Conservation (phyloP, 805 yeast genomes). For the Candida yuanshanica region DNA sequence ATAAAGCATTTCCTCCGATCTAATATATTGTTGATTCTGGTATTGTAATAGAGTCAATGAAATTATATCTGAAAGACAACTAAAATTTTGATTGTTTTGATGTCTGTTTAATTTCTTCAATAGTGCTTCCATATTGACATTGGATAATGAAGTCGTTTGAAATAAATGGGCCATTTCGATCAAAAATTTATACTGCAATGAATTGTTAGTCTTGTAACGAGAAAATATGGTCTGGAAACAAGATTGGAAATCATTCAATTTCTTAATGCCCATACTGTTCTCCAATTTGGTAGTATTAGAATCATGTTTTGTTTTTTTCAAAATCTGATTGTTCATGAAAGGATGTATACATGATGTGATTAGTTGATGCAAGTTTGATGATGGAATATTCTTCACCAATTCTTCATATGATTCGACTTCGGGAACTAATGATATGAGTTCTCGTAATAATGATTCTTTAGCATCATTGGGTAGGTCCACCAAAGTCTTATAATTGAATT, state of each 20-base stretch:
- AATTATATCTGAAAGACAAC: constrained; percentile 4
- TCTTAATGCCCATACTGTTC: no score
- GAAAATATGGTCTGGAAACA: background rate
- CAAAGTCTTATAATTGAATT: background rate
- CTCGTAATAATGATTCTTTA: background rate
- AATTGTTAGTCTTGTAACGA: background rate
- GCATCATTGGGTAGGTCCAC: background rate
- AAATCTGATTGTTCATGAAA: background rate
- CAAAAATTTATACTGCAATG: constrained; percentile 5
- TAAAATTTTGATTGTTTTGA: constrained; percentile 4
- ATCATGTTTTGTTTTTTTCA: background rate
- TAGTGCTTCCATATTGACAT: constrained; percentile 2
- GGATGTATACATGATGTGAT: background rate
- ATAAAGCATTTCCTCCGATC: constrained; percentile 3
- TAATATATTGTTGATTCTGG: constrained; percentile 2
- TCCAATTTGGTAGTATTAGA: no score
- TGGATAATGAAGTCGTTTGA: background rate
- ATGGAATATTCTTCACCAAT: background rate
- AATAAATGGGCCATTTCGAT: constrained; percentile 2
- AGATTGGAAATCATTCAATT: background rate
- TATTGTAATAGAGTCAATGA: constrained; percentile 3
- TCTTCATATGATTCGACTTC: background rate
- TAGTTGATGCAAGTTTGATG: background rate
- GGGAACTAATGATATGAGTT: background rate
- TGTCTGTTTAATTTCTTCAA: constrained; percentile 1